These are phyloP conservation scores for Nakazawaea sp. DNA, from an alignment of 805 yeast genomes.

Conservation along the genomic window DNA sequence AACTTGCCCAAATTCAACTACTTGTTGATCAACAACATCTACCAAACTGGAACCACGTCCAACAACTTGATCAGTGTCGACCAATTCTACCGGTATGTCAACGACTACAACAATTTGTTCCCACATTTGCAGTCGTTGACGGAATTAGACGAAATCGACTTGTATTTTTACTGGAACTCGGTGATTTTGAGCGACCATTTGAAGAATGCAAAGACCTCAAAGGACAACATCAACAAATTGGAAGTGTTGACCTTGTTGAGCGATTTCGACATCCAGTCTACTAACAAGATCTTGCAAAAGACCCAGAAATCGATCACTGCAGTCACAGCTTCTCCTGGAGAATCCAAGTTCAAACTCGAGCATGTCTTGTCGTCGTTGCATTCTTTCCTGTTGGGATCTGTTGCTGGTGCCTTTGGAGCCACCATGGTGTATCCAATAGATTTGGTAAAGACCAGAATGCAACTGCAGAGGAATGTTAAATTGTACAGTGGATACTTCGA, in stretches of 20 bases:
- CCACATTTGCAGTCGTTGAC: constrained; percentile 14
- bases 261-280: constrained; percentile 21
- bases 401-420: constrained; percentile 99
- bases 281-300: constrained; percentile 20
- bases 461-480: constrained; percentile 74
- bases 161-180: constrained; percentile 29
- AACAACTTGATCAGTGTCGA: constrained; percentile 14
- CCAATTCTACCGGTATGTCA: constrained; percentile 19
- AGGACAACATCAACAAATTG: constrained; percentile 32
- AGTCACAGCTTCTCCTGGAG: constrained; percentile 26
- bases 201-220: constrained; percentile 29
- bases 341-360: constrained; percentile 25
- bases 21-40: constrained; percentile 12
- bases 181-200: constrained; percentile 19
- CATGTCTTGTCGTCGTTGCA: constrained; percentile 81
- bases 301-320: not conserved
- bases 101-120: constrained; percentile 10
- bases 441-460: constrained; percentile 94
- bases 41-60: constrained; percentile 19
- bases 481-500: constrained; percentile 77
- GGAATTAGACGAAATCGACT: constrained; percentile 19
- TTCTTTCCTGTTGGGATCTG: constrained; percentile 84
- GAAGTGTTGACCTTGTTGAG: constrained; percentile 19
- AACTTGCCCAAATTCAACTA: constrained; percentile 26
- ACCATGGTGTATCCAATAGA: constrained; percentile 96